Evolutionary conservation across 495 filamentous ascomycete genomes (phyloP).

Genomic region (Hypoxylon lienhwacheense): DNA sequence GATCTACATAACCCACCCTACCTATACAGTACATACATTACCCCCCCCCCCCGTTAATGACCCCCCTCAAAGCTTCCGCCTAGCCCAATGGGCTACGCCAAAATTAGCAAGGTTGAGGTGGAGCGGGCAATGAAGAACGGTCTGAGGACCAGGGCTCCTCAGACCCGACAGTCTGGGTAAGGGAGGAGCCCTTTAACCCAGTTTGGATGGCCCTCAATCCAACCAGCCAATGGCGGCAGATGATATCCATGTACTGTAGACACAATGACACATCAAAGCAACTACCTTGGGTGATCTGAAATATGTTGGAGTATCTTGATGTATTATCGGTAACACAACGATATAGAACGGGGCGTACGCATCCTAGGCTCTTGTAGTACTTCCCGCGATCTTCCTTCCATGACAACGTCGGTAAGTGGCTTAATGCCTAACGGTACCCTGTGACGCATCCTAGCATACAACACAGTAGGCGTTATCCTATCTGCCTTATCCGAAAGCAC

Average conservation of each 20-base stretch:
- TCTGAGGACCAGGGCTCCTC: background rate
- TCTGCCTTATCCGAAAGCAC: background rate
- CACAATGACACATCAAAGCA: slow-evolving; percentile 17
- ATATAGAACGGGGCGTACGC: slow-evolving; percentile 11
- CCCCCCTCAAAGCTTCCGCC: background rate
- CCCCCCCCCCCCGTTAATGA: background rate
- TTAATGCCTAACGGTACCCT: slow-evolving; percentile 4
- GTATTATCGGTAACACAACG: slow-evolving; percentile 18
- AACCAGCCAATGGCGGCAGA: slow-evolving; percentile 8
- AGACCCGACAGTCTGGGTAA: slow-evolving; percentile 22
- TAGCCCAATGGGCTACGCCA: background rate
- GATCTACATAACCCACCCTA: background rate
- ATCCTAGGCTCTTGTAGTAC: slow-evolving; percentile 6
- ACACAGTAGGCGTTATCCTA: background rate
- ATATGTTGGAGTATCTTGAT: slow-evolving; percentile 9
- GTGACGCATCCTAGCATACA: background rate
- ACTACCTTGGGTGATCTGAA: slow-evolving; percentile 3
- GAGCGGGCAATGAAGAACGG: slow-evolving; percentile 3
- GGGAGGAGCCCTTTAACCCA: slow-evolving; percentile 25
- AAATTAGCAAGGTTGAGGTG: background rate
- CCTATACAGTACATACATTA: too few relatives aligned
- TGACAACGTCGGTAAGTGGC: slow-evolving; percentile 16
- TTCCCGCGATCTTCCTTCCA: slow-evolving; percentile 15
- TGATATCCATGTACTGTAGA: background rate
- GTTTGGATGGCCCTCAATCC: background rate